Evolutionary conservation across 2,329 filamentous ascomycete genomes (phyloP).

Genomic region (Phaeomoniella chlamydospora): DNA sequence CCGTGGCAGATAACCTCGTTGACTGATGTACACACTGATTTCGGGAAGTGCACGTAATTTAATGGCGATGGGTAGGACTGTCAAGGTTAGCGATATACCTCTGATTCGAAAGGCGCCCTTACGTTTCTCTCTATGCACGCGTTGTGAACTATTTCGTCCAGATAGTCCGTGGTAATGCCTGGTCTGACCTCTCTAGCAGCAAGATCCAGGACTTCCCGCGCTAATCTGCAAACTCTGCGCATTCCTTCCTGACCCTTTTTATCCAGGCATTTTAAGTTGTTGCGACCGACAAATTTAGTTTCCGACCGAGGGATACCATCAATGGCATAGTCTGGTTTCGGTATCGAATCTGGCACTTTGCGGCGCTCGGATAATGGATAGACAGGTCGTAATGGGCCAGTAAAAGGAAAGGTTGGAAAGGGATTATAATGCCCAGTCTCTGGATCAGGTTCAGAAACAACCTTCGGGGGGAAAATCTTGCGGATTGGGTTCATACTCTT

Average conservation of each 20-base stretch:
- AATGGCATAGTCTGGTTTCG: conserved; percentile 72
- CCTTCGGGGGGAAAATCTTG: conserved; percentile 60
- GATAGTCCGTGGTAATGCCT: conserved; percentile 90
- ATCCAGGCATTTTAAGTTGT: conserved; percentile 72
- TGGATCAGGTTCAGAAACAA: conserved; percentile 84
- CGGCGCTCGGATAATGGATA: conserved; percentile 67
- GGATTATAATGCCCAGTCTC: conserved; percentile 83
- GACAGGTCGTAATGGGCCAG: conserved; percentile 68
- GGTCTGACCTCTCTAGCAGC: conserved; percentile 70
- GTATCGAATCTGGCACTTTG: conserved; percentile 64
- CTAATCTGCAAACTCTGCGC: conserved; percentile 79
- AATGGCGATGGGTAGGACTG: conserved; percentile 89
- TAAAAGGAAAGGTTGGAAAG: conserved; percentile 74
- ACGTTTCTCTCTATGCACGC: conserved; percentile 88
- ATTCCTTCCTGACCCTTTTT: conserved; percentile 72
- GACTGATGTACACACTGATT: conserved; percentile 89
- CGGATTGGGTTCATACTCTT: conserved; percentile 67
- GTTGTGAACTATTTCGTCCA: conserved; percentile 89
- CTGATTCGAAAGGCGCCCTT: conserved; percentile 10
- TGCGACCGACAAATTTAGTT: conserved; percentile 51
- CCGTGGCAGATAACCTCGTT: conserved; percentile 99
- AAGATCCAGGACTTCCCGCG: conserved; percentile 84
- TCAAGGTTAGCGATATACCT: conserved; percentile 1
- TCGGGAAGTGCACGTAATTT: conserved; percentile 93
- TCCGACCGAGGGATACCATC: conserved; percentile 62